phyloP scores from a whole-genome alignment of 1,284 basidiomycete species.

The Phlebopus sp. region DNA sequence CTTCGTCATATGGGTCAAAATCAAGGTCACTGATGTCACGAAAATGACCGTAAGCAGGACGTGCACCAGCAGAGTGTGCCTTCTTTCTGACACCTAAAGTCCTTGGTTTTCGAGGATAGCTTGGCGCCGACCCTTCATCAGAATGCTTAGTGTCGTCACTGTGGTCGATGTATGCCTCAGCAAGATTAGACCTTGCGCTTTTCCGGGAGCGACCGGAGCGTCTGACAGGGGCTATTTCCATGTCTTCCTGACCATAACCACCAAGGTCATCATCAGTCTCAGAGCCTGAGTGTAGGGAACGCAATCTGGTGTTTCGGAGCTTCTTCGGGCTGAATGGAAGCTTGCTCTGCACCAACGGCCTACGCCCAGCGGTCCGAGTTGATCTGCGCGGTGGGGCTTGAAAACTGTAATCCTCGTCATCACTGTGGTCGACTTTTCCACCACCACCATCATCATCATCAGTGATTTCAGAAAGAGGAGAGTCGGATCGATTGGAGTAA shows the following conservation, averaged over 20 bases:
- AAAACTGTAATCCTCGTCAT: constrained; percentile 28
- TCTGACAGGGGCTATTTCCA: constrained; percentile 27
- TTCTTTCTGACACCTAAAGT: constrained; percentile 21
- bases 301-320: constrained; percentile 36
- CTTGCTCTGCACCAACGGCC: constrained; percentile 23
- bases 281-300: constrained; percentile 32
- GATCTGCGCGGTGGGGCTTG: constrained; percentile 24
- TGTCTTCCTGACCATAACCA: constrained; percentile 36
- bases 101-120: constrained; percentile 24
- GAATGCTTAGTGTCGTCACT: constrained; percentile 32
- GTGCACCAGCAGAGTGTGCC: constrained; percentile 42
- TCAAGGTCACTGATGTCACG: constrained; percentile 57
- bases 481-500: constrained; percentile 7
- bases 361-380: constrained; percentile 18
- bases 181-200: constrained; percentile 34
- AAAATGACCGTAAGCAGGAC: constrained; percentile 66
- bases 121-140: constrained; percentile 26
- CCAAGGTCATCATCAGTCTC: constrained; percentile 40
- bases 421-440: constrained; percentile 29
- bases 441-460: neutral
- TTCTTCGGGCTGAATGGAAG: constrained; percentile 66
- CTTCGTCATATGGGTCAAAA: constrained; percentile 55
- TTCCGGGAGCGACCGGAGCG: constrained; percentile 40
- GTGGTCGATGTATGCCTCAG: constrained; percentile 32
- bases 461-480: constrained; percentile 16